These are phyloP conservation scores for Ophiorrhiza pumila DNA, from an alignment of 257 asterid species.

Conservation along the genomic window DNA sequence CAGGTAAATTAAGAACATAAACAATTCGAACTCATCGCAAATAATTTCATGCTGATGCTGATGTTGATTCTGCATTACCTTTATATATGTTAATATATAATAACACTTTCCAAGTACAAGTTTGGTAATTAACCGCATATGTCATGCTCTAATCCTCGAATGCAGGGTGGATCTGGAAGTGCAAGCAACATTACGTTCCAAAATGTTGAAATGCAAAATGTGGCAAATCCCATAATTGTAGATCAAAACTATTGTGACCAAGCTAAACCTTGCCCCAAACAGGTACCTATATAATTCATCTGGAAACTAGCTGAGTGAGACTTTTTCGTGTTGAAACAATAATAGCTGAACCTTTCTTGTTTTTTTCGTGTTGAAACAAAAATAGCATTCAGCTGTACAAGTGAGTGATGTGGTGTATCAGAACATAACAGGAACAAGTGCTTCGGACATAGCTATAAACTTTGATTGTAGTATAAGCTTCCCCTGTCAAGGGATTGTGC, in stretches of 20 bases:
- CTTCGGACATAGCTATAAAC: slow-evolving; percentile 43
- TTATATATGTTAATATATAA: too few species aligned
- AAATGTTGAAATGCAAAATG: slow-evolving; percentile 58
- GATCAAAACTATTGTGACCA: slow-evolving; percentile 81
- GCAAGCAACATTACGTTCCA: slow-evolving; percentile 71
- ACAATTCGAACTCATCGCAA: too few species aligned
- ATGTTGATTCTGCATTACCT: too few species aligned
- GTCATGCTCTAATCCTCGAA: not conserved
- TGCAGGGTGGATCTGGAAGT: slow-evolving; percentile 86
- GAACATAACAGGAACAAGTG: slow-evolving; percentile 70
- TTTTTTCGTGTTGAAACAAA: not conserved
- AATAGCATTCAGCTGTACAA: slow-evolving; percentile 58
- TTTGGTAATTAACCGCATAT: too few species aligned
- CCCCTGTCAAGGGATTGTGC: slow-evolving; percentile 60
- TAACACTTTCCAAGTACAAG: too few species aligned
- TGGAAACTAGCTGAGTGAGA: too few species aligned
- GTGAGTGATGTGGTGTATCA: slow-evolving; percentile 50
- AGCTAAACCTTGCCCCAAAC: slow-evolving; percentile 48
- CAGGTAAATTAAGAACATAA: too few species aligned
- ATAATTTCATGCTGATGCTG: too few species aligned
- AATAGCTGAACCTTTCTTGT: not conserved
- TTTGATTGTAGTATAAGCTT: slow-evolving; percentile 51
- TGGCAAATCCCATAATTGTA: slow-evolving; percentile 68
- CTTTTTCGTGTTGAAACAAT: too few species aligned
- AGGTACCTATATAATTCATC: slow-evolving; percentile 33